Base-by-base conservation (phyloP, 768 basidiomycete species). In the Phylloporus sp. region DNA sequence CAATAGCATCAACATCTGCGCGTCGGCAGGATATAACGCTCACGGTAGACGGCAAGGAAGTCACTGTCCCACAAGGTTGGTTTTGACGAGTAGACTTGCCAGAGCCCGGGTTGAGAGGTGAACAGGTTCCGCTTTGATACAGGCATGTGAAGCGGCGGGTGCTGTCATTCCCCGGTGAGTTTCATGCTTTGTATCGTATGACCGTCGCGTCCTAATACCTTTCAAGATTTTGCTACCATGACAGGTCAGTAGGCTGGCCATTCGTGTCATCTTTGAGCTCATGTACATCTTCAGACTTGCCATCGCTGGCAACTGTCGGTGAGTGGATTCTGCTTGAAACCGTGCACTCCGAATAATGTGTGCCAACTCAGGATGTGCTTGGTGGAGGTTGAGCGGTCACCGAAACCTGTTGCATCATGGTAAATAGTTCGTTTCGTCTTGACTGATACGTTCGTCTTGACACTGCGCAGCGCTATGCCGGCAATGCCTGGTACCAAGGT, bases 281-380 rank as follows among this genome's bases (percentile, higher is more conserved):
- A 59, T 42, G 20, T 45, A 23, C 10, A 5, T 39, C 34, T n/a
- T 47, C 49, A 89, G 94, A 62, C 82, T 97, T 23, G 93, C 95
- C 44, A 95, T 98, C 64, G 95, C 95, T 60, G 95, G 95, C 46
- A 97, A 98, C 69, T 97, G 95, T 75, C 89, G 91, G 90, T 90
- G 58, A 70, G 86, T 71, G 8, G 24, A 43, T 26, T 51, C 44
- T 40, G 47, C 50, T 43, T 22, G 20, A 20, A 6, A 23, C 24
- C 28, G 57, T 38, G 55, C 31, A 26, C 39, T 40, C 42, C 20
- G 42, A 43, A 48, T 60, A 38, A 57, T 40, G 9, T 27, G 43
- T 24, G 38, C 38, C 50, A 13, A 32, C 31, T 5, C 56, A 91
- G 95, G 60, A 99, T 99, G 97, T 99, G 97, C 72, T 75, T 99